These are phyloP conservation scores for Chloranthus sessilifolius DNA, from an alignment of 164 flowering plant genomes.

Conservation along the genomic window DNA sequence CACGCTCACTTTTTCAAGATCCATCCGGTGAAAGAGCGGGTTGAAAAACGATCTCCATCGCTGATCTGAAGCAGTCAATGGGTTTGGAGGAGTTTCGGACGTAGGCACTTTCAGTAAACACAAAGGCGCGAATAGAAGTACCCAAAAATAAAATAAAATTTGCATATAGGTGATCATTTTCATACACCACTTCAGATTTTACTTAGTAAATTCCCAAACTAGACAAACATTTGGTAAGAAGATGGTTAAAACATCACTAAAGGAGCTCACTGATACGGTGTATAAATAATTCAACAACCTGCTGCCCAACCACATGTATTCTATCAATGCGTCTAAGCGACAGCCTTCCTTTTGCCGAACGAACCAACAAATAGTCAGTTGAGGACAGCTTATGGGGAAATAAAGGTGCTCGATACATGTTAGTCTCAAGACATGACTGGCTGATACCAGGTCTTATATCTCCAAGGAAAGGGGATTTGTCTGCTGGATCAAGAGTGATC, in stretches of 20 bases:
- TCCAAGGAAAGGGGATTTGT: conserved; percentile 96
- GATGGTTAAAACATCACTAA: no score
- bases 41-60: no score
- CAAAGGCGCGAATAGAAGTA: no score
- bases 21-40: no score
- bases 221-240: background rate
- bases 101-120: no score
- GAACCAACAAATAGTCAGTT: conserved; percentile 87
- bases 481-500: conserved; percentile 70
- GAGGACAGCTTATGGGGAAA: conserved; percentile 77
- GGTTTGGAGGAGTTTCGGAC: no score
- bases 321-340: conserved; percentile 89
- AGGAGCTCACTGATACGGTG: no score
- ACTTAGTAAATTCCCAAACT: background rate
- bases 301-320: conserved; percentile 86
- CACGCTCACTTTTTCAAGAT: no score
- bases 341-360: conserved; percentile 93
- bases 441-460: conserved; percentile 77
- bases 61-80: no score
- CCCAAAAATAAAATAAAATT: no score
- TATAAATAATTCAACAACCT: conserved; percentile 50
- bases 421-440: conserved; percentile 86
- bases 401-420: conserved; percentile 90
- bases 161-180: no score
- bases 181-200: no score